phyloP scores from a whole-genome alignment of 225 moss, liverwort and hornwort genomes.

The Thuidium tamariscinum region DNA sequence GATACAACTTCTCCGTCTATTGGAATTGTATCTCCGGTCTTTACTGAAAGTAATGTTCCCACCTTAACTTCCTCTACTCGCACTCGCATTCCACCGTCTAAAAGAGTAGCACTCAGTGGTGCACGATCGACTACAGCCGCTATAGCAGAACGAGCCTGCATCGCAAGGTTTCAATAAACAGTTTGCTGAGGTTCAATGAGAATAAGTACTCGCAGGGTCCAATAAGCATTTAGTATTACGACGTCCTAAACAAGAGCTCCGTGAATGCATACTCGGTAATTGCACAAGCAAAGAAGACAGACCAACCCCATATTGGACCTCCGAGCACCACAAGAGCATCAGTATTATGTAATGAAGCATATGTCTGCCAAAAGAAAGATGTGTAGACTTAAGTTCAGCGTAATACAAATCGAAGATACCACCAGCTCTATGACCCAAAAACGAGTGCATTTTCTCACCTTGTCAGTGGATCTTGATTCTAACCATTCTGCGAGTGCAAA shows the following conservation, averaged over 20 bases:
- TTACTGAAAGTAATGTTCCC: slow-evolving; percentile 78
- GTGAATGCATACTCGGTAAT: neutral
- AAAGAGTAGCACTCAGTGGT: slow-evolving; percentile 70
- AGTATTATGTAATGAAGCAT: neutral
- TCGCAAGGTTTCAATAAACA: neutral
- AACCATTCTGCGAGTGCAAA: slow-evolving; percentile 89
- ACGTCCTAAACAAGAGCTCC: neutral
- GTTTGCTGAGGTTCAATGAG: neutral
- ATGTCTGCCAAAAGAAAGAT: neutral
- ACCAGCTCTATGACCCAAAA: neutral
- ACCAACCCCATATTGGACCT: neutral
- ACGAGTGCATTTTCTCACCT: slow-evolving; percentile 22
- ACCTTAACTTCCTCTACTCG: slow-evolving; percentile 72
- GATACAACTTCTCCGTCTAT: slow-evolving; percentile 88
- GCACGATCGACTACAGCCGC: slow-evolving; percentile 77
- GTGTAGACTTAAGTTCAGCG: neutral
- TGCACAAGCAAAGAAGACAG: neutral
- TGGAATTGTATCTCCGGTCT: slow-evolving; percentile 81
- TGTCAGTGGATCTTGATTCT: slow-evolving; percentile 77
- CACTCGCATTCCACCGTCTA: slow-evolving; percentile 53
- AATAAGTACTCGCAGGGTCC: neutral
- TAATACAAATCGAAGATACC: neutral
- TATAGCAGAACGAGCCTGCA: slow-evolving; percentile 78
- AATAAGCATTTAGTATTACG: neutral
- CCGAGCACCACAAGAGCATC: neutral